Conservation (phyloP, 257 asterid genomes). For the Osmanthus fragrans region DNA sequence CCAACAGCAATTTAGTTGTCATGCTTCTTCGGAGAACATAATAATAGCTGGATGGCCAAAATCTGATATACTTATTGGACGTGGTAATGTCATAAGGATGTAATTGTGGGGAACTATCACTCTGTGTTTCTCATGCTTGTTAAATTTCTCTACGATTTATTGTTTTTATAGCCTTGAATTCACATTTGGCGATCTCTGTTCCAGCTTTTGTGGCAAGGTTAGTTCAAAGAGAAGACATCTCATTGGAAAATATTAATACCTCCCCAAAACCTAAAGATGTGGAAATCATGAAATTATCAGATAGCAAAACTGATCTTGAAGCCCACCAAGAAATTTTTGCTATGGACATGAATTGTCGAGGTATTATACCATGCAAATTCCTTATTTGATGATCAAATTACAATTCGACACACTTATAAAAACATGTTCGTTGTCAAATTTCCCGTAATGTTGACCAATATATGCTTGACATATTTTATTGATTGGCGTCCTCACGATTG, state of each 20-base stretch:
- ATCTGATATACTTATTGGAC: not conserved
- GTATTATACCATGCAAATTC: constrained; percentile 30
- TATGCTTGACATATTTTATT: not conserved
- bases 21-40: not conserved
- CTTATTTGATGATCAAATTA: not conserved
- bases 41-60: not conserved
- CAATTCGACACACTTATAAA: not conserved
- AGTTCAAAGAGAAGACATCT: constrained; percentile 33
- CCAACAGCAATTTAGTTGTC: not conserved
- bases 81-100: not conserved
- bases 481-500: too few species aligned
- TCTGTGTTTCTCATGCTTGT: constrained; percentile 5
- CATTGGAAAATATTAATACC: constrained; percentile 47
- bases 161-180: constrained; percentile 2
- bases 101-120: not conserved
- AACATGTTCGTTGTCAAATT: not conserved
- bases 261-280: constrained; percentile 67
- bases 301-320: constrained; percentile 47
- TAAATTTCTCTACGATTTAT: not conserved
- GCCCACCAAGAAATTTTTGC: constrained; percentile 36
- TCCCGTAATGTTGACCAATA: not conserved
- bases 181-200: constrained; percentile 13
- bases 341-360: constrained; percentile 33
- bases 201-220: constrained; percentile 73
- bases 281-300: constrained; percentile 44